Conservation (phyloP, 1,284 basidiomycete genomes). For the Cryptococcus deneoformans region DNA sequence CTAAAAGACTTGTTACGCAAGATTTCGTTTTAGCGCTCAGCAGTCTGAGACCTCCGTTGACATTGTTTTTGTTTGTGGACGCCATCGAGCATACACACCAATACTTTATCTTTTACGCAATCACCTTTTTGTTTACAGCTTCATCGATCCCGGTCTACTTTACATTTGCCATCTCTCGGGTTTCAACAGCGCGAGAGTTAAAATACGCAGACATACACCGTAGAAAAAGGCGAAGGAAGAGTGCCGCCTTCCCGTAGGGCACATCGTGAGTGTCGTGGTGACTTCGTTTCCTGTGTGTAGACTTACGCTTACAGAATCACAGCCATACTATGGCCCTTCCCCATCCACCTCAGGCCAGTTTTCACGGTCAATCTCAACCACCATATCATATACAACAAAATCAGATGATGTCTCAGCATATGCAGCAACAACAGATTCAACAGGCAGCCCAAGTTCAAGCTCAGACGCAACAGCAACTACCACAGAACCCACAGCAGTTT, state of each 20-base stretch:
- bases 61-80: no score
- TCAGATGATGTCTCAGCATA: neutral
- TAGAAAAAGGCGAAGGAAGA: conserved; percentile 1
- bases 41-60: no score
- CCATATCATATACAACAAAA: conserved; percentile 7
- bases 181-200: no score
- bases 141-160: no score
- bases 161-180: no score
- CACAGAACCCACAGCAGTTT: conserved; percentile 7
- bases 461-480: conserved; percentile 13
- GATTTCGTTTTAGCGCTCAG: no score
- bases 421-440: conserved; percentile 2
- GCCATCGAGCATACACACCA: no score
- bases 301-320: neutral
- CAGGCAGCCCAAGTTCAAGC: conserved; percentile 13
- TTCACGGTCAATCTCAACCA: conserved; percentile 22
- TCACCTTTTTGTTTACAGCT: no score
- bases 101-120: no score
- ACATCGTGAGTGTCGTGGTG: no score
- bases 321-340: conserved; percentile 43
- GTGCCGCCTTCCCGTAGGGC: neutral
- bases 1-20: no score
- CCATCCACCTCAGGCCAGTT: conserved; percentile 32
- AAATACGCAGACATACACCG: no score
- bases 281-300: neutral